Percentiles rank a stretch among this genome's conserved stretches.
These are phyloP conservation scores for Orbilia oligospora DNA, from an alignment of 2,329 filamentous ascomycete genomes.

Conservation along the genomic window DNA sequence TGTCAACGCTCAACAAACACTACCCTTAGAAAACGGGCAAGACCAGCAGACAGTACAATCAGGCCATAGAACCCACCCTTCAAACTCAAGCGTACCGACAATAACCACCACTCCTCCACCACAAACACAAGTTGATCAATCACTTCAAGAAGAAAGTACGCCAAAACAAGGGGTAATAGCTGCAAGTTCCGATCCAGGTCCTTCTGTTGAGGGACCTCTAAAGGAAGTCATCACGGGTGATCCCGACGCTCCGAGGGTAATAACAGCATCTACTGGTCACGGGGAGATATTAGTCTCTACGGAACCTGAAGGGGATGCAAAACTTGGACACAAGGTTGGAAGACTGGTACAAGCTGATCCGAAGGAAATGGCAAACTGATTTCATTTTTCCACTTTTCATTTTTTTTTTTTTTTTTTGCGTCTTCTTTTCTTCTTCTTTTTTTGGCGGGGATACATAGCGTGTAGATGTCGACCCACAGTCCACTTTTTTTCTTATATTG, in stretches of 20 bases:
- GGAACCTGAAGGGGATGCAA: constrained; percentile 43
- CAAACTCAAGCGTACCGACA: constrained; percentile 22
- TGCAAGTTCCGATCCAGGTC: background rate
- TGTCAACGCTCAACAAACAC: constrained; percentile 18
- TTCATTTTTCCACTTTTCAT: background rate
- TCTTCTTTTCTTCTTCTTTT: no score
- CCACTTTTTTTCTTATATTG: no score
- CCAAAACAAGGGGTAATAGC: background rate
- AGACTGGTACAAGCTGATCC: constrained; percentile 41
- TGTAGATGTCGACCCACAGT: background rate
- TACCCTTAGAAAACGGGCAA: constrained; percentile 12
- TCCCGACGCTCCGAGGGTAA: constrained; percentile 16
- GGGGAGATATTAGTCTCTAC: constrained; percentile 37
- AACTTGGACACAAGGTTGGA: constrained; percentile 35
- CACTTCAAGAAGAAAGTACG: background rate
- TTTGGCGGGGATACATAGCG: background rate
- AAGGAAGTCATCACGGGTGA: background rate
- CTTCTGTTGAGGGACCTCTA: background rate
- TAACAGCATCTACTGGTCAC: constrained; percentile 48
- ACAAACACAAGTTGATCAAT: no score
- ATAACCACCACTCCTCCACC: constrained; percentile 48
- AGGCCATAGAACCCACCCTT: constrained; percentile 4
- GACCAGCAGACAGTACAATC: background rate
- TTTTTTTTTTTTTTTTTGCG: no score
- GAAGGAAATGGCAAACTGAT: constrained; percentile 47